Evolutionary conservation across 208 protist species (phyloP).

Genomic region (Porcisia deanei): DNA sequence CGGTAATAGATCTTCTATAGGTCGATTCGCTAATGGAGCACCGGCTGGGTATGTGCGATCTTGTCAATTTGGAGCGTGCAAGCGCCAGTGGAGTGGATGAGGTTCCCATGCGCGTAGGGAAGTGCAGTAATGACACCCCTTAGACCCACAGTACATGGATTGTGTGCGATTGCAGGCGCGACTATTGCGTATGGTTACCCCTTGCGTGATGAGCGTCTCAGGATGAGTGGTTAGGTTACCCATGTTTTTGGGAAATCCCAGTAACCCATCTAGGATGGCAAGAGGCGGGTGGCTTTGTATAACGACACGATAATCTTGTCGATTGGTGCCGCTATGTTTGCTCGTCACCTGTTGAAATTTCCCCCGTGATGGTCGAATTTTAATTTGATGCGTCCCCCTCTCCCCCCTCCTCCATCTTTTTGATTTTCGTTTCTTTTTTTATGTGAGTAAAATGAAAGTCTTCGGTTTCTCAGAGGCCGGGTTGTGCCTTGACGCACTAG

Average conservation of each 20-base stretch:
- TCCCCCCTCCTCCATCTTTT: neutral
- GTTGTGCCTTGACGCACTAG: neutral
- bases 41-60: neutral
- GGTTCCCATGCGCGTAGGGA: slow-evolving; percentile 15
- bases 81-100: neutral
- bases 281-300: slow-evolving; percentile 7
- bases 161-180: slow-evolving; percentile 9
- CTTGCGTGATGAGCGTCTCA: neutral
- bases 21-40: slow-evolving; percentile 5
- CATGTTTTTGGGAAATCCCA: neutral
- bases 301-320: neutral
- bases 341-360: neutral
- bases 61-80: slow-evolving; percentile 12
- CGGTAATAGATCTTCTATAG: neutral
- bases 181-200: slow-evolving; percentile 2
- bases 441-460: neutral
- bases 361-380: neutral
- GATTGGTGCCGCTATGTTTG: neutral
- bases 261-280: slow-evolving; percentile 1
- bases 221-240: slow-evolving; percentile 5
- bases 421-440: neutral
- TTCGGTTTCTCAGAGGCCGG: neutral
- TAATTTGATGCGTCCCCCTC: no score
- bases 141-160: slow-evolving; percentile 9
- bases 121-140: slow-evolving; percentile 10